Evolutionary conservation across 257 asterid species (phyloP).

Genomic region (Ajuga chamaepitys): DNA sequence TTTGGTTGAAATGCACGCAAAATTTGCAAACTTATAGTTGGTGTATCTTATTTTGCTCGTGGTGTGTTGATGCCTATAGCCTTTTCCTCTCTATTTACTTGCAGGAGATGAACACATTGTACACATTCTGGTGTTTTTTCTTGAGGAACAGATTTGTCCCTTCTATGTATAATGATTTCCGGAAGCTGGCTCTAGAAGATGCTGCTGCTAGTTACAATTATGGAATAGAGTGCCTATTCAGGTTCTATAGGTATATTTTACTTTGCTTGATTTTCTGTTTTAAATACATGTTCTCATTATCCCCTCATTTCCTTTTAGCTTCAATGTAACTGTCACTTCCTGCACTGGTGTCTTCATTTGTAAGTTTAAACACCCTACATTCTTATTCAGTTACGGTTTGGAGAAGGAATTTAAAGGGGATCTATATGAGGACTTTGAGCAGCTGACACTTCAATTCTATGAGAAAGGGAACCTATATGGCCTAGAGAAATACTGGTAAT

Average conservation of each 20-base stretch:
- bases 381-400: slow-evolving; percentile 64
- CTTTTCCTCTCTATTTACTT: slow-evolving; percentile 14
- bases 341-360: neutral
- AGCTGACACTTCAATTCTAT: slow-evolving; percentile 62
- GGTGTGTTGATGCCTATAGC: slow-evolving; percentile 2
- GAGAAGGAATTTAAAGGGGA: slow-evolving; percentile 76
- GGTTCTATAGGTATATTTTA: slow-evolving; percentile 74
- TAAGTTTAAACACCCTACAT: neutral
- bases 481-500: slow-evolving; percentile 90
- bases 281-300: neutral
- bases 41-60: neutral
- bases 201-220: slow-evolving; percentile 76
- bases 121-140: slow-evolving; percentile 88
- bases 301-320: neutral
- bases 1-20: neutral
- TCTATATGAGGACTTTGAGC: slow-evolving; percentile 72
- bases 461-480: slow-evolving; percentile 79
- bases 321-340: neutral
- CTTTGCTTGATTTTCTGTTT: neutral
- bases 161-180: slow-evolving; percentile 87
- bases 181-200: slow-evolving; percentile 78
- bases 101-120: slow-evolving; percentile 97
- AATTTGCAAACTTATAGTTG: neutral
- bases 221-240: slow-evolving; percentile 85
- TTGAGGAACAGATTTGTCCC: slow-evolving; percentile 60